Evolutionary conservation across 257 asterid genomes (phyloP), one percentile per base, ranked within the genome.

Genomic region (Solanum clarkiae): DNA sequence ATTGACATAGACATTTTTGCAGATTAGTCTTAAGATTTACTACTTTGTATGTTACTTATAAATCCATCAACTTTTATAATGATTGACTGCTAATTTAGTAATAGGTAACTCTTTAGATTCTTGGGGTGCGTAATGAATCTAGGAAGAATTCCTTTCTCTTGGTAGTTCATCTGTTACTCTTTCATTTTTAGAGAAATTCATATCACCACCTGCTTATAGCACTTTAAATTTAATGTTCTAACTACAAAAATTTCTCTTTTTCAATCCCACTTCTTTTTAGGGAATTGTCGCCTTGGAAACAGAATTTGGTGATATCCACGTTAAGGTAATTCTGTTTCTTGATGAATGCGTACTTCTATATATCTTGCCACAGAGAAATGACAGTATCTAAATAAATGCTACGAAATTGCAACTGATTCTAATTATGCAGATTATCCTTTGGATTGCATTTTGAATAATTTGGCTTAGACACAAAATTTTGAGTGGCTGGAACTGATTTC

Each of bases 221-320:
- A 0, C 1, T 75, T 8, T n/a, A 51, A 0, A 51, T 79, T 79
- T 79, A 54, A 79, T 79, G 65, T 20, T 2, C 22, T 79, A 26
- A 86, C 84, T 62, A 9, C 77, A 69, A 68, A 36, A 18, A 84
- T 20, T 9, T 62, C 83, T 68, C 57, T 77, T 44, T 51, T 82
- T 57, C 54, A 49, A 49, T 86, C 84, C 82, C 10, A 3, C 82
- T 79, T 40, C 49, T 0, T 82, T 91, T 86, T 88, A 97, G 98
- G 99, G 98, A 72, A 97, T 94, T 77, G 86, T 97, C 74, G 96
- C 94, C 51, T 81, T 97, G 85, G 98, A 91, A 86, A 97, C 99
- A 24, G 92, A 95, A 85, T 74, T 95, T 84, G 98, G 99, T 63
- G 90, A 92, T 85, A 92, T 97, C 85, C 98, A 91, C 87, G 90